Conservation (phyloP, 305 asterid species). For the Fraxinus nigra region DNA sequence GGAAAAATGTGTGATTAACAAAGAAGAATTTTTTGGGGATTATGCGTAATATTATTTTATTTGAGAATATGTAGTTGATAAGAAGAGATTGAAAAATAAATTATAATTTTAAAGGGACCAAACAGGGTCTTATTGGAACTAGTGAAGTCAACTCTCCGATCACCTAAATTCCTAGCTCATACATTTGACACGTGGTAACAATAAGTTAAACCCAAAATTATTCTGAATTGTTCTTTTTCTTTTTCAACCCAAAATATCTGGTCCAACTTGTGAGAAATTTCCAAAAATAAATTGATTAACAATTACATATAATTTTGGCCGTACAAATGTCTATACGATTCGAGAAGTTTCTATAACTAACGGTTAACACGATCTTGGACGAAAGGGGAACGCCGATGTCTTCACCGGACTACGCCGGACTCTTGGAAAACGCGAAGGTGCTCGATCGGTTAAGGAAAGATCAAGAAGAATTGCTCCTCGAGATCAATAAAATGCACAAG, state of each 20-base stretch:
- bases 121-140: not conserved
- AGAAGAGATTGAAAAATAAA: too few species aligned
- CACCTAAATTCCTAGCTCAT: not conserved
- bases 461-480: constrained; percentile 66
- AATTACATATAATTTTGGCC: not conserved
- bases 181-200: not conserved
- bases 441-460: constrained; percentile 92
- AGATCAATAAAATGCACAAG: constrained; percentile 90
- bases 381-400: constrained; percentile 43
- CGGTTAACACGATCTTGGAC: constrained; percentile 21
- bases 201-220: not conserved
- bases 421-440: constrained; percentile 70
- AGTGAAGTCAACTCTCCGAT: not conserved
- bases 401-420: constrained; percentile 67
- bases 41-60: too few species aligned
- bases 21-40: too few species aligned
- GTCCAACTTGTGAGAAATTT: not conserved
- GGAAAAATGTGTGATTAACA: too few species aligned
- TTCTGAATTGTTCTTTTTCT: not conserved
- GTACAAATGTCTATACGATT: not conserved
- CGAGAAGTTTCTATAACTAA: not conserved
- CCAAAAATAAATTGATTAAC: not conserved
- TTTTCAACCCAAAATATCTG: not conserved
- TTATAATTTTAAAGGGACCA: too few species aligned
- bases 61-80: too few species aligned